These are phyloP conservation scores for Vitis rupestris DNA, from an alignment of 164 flowering plant species.

Conservation along the genomic window DNA sequence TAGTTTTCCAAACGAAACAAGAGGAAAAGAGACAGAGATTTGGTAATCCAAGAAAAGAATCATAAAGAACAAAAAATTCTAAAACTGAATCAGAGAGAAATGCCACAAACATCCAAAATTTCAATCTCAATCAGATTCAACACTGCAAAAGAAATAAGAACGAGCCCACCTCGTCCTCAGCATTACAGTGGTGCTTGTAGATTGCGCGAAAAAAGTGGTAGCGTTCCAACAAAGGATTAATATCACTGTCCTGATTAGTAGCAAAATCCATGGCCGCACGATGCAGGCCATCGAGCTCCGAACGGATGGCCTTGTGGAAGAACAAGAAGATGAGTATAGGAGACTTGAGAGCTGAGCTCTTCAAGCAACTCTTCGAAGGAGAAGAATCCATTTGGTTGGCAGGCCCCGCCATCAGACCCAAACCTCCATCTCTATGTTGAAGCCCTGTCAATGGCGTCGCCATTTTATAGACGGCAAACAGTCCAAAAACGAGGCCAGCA, in stretches of 20 bases:
- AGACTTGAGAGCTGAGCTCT: constrained; percentile 39
- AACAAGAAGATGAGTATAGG: constrained; percentile 82
- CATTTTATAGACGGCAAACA: constrained; percentile 26
- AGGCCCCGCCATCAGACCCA: constrained; percentile 48
- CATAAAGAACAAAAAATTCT: not conserved
- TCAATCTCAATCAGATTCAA: not conserved
- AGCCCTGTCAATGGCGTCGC: constrained; percentile 67
- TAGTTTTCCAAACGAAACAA: too few relatives aligned
- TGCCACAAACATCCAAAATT: not conserved
- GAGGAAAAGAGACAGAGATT: too few relatives aligned
- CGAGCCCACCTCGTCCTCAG: constrained; percentile 79
- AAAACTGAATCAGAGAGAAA: not conserved
- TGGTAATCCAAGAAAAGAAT: not conserved
- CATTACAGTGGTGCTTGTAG: constrained; percentile 86
- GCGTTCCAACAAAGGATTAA: constrained; percentile 48
- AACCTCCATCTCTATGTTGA: constrained; percentile 41
- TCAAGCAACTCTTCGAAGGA: constrained; percentile 23
- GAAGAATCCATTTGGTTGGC: constrained; percentile 40
- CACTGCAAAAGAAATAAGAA: not conserved
- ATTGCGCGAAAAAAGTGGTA: constrained; percentile 65
- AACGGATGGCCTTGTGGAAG: constrained; percentile 83
- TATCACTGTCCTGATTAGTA: constrained; percentile 33
- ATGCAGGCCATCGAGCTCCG: constrained; percentile 81
- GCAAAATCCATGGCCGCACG: constrained; percentile 64
- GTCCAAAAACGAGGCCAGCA: not conserved